Evolutionary conservation across 495 filamentous ascomycete genomes (phyloP).

Genomic region (Lasiosphaeria hispida): DNA sequence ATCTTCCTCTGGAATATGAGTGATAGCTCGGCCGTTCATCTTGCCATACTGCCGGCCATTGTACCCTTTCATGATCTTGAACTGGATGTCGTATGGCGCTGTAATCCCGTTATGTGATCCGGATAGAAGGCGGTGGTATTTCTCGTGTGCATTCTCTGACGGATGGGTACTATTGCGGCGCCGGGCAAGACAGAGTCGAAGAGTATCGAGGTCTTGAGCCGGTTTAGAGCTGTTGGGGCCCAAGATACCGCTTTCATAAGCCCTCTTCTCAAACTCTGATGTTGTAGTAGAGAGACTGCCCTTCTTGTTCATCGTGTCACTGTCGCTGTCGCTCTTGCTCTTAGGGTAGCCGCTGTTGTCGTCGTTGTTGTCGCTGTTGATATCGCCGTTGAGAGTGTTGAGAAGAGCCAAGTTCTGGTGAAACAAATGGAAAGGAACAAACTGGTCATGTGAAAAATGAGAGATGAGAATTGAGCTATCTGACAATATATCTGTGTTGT

Average conservation of each 20-base stretch:
- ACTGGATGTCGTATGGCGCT: background rate
- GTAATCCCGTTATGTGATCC: background rate
- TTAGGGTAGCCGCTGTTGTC: no score
- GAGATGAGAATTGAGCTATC: no score
- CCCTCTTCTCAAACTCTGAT: no score
- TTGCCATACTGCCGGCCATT: background rate
- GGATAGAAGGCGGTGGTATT: background rate
- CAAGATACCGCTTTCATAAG: slow-evolving; percentile 9
- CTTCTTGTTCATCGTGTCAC: no score
- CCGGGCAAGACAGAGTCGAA: background rate
- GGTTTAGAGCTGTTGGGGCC: slow-evolving; percentile 1
- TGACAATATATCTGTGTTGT: no score
- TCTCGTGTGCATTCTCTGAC: slow-evolving; percentile 5
- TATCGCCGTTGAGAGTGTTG: no score
- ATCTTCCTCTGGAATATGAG: slow-evolving; percentile 1
- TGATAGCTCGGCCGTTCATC: slow-evolving; percentile 2
- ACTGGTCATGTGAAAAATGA: no score
- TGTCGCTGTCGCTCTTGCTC: no score
- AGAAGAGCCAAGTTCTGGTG: no score
- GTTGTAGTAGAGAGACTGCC: no score
- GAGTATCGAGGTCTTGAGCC: background rate
- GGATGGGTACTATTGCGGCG: slow-evolving; percentile 9
- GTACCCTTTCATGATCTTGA: slow-evolving; percentile 4
- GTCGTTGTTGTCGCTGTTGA: no score
- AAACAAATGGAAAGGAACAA: no score